Evolutionary conservation across 2,329 filamentous ascomycete species (phyloP), one percentile per base, ranked within the genome.

Genomic region (Sordariomycetes sp.): DNA sequence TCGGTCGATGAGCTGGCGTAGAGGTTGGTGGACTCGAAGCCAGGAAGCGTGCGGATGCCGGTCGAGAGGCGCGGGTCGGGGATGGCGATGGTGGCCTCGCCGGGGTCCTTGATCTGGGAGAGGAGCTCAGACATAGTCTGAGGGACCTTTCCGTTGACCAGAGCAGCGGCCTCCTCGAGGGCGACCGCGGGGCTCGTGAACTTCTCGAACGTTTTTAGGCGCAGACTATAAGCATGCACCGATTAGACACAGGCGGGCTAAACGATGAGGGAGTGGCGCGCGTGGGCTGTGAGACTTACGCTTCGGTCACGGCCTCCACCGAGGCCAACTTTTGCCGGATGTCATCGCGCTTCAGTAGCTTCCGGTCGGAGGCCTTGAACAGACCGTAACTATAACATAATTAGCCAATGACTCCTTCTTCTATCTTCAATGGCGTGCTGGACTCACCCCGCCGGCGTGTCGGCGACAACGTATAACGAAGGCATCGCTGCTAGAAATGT

Each of bases 281-380:
- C 52, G 34, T 25, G 51, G 4, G 50, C 58, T 59, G 59, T 53
- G 40, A 25, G 52, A 81, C 88, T 79, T 79, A 93, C 88, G 96
- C 83, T 67, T 89, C 88, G 67, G 90, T 89, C 63, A 96, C 83
- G 67, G 89, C 89, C 73, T 97, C 91, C 40, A 90, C 86, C 60
- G 87, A 88, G 64, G 85, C 82, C 61, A 91, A 80, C 71, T 94
- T 86, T 62, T 84, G 80, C 58, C 83, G 81, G 62, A 96, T 75
- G 69, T 92, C 86, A 75, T 93, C 88, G 69, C 88, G 86, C 75
- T 96, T 94, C 64, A 99, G 80, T 60, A 97, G 83, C 80, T 97
- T 97, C 85, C 97, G 97, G 82, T 97, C 93, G 74, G 92, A 90
- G 67, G 93, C 89, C 82, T 99, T 97, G 79, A 99, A 91, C 73